phyloP scores from a whole-genome alignment of 106 monocot genomes.

The Apostasia ramifera region DNA sequence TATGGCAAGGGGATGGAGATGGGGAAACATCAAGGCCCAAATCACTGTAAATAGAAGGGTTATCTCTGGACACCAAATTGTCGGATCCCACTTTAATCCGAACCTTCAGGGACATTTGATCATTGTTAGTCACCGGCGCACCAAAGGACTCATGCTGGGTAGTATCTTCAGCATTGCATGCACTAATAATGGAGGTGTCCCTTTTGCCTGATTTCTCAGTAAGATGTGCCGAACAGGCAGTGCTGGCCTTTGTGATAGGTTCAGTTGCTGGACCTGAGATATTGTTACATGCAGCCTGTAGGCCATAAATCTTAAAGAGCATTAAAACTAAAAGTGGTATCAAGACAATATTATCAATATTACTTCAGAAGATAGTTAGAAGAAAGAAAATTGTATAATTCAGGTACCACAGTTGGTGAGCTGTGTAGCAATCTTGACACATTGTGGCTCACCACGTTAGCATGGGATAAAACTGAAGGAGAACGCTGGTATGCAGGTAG shows the following conservation, averaged over 20 bases:
- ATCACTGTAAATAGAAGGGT: slow-evolving; percentile 70
- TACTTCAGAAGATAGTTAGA: neutral
- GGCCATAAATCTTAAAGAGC: neutral
- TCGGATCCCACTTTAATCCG: slow-evolving; percentile 68
- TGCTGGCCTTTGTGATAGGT: slow-evolving; percentile 26
- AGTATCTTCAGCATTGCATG: slow-evolving; percentile 5
- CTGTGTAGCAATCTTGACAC: slow-evolving; percentile 40
- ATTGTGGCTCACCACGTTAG: slow-evolving; percentile 20
- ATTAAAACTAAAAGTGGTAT: slow-evolving; percentile 3
- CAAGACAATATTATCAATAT: neutral
- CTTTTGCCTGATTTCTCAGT: slow-evolving; percentile 16
- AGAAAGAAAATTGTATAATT: neutral
- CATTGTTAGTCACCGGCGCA: slow-evolving; percentile 16
- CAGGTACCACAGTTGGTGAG: slow-evolving; percentile 40
- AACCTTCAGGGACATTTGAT: slow-evolving; percentile 57
- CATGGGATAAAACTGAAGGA: slow-evolving; percentile 52
- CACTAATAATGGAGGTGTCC: slow-evolving; percentile 6
- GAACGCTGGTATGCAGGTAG: slow-evolving; percentile 71
- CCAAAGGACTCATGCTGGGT: slow-evolving; percentile 15
- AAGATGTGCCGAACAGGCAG: slow-evolving; percentile 6
- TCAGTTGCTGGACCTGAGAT: slow-evolving; percentile 21
- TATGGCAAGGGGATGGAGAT: slow-evolving; percentile 55
- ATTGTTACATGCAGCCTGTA: slow-evolving; percentile 36
- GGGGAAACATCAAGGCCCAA: slow-evolving; percentile 77
- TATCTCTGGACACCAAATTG: slow-evolving; percentile 31